Conservation (phyloP, 306 rosid genomes). For the Cucumis cinereus region DNA sequence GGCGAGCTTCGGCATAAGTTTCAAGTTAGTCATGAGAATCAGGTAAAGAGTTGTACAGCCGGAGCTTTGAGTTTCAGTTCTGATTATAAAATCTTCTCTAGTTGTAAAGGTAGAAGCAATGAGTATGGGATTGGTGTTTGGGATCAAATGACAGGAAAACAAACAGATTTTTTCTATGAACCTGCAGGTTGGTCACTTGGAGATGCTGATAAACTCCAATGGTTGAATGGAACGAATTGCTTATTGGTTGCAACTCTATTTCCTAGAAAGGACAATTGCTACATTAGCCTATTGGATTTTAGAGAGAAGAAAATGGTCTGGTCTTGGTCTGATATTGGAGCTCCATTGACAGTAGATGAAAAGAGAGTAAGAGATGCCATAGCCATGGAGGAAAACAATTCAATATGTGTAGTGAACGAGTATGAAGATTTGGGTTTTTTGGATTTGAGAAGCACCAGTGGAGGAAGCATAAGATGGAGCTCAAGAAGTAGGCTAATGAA, state of each 20-base stretch:
- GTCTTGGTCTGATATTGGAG: conserved; percentile 82
- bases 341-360: conserved; percentile 49
- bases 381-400: conserved; percentile 69
- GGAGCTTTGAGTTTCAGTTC: conserved; percentile 82
- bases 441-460: conserved; percentile 54
- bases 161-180: conserved; percentile 78
- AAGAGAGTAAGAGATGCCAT: conserved; percentile 81
- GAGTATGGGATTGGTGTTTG: conserved; percentile 93
- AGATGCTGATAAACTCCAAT: conserved; percentile 86
- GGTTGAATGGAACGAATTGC: conserved; percentile 60
- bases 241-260: conserved; percentile 77
- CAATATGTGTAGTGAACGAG: conserved; percentile 90
- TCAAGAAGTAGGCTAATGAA: conserved; percentile 80
- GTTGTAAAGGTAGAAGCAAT: conserved; percentile 82
- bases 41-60: conserved; percentile 74
- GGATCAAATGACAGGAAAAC: conserved; percentile 81
- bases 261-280: conserved; percentile 86
- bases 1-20: conserved; percentile 77
- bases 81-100: conserved; percentile 62
- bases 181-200: conserved; percentile 86
- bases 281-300: conserved; percentile 77
- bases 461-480: conserved; percentile 72
- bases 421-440: conserved; percentile 84
- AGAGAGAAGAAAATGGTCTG: conserved; percentile 81
- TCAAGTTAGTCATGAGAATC: conserved; percentile 70